phyloP scores from a whole-genome alignment of 257 asterid species.

The Solanum neorickii region DNA sequence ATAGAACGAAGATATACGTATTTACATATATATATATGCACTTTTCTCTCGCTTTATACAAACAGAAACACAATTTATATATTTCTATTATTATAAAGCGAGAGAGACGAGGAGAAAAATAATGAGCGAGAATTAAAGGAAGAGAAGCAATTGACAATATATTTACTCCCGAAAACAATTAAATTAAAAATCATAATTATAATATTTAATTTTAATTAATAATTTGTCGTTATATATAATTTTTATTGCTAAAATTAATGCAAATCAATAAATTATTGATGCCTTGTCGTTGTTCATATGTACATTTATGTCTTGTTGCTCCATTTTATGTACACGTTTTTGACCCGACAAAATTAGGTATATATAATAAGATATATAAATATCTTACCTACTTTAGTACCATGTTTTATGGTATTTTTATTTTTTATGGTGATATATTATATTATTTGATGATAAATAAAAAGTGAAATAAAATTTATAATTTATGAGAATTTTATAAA shows the following conservation, averaged over 20 bases:
- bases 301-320: not conserved
- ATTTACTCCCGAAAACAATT: no score
- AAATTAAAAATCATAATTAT: no score
- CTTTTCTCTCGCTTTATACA: no score
- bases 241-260: not conserved
- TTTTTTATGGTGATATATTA: not conserved
- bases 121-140: rapidly evolving
- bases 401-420: not conserved
- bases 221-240: no score
- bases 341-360: not conserved
- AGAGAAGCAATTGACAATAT: no score
- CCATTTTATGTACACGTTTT: not conserved
- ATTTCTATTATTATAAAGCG: no score
- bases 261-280: not conserved
- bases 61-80: no score
- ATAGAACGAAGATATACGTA: no score
- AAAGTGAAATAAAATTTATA: not conserved
- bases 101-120: no score
- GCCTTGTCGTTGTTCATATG: not conserved
- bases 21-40: no score
- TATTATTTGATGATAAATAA: not conserved
- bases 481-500: not conserved
- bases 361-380: not conserved
- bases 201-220: no score
- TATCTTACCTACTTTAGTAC: not conserved